These are phyloP conservation scores for Fusarium globosum DNA, from an alignment of 2,329 filamentous ascomycete genomes.

Conservation along the genomic window DNA sequence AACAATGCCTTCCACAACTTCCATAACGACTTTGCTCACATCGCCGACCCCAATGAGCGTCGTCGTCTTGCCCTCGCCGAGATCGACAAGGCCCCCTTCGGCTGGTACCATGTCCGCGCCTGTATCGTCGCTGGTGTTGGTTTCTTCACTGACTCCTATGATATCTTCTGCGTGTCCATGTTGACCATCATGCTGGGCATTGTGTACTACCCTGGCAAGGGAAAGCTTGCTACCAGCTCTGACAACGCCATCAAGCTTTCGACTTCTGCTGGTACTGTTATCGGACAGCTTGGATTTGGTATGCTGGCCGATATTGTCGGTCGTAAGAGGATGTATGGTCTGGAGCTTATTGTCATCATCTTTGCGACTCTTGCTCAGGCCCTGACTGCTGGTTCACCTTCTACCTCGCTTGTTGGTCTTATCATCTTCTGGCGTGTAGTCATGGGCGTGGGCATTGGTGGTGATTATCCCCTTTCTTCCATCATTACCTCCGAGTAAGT, in stretches of 20 bases:
- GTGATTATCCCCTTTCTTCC: conserved; percentile 82
- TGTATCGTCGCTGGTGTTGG: conserved; percentile 83
- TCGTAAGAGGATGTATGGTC: conserved; percentile 77
- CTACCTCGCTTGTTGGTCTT: conserved; percentile 71
- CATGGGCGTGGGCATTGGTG: conserved; percentile 63
- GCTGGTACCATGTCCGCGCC: conserved; percentile 85
- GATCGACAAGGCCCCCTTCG: conserved; percentile 83
- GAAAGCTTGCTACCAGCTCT: conserved; percentile 71
- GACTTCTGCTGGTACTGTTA: conserved; percentile 83
- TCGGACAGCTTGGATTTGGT: conserved; percentile 84
- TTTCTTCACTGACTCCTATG: conserved; percentile 90
- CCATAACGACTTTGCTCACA: conserved; percentile 75
- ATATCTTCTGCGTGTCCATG: conserved; percentile 82
- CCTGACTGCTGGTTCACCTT: conserved; percentile 70
- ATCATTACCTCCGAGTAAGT: conserved; percentile 84
- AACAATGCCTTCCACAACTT: conserved; percentile 82
- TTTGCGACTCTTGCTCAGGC: conserved; percentile 80
- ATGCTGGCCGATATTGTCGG: conserved; percentile 81
- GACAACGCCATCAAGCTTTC: conserved; percentile 89
- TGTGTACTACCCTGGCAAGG: conserved; percentile 73
- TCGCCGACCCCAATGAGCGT: conserved; percentile 80
- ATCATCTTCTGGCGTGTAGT: conserved; percentile 86
- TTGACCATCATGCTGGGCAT: conserved; percentile 81
- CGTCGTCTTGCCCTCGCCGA: conserved; percentile 82
- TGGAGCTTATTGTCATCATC: conserved; percentile 84